Percentiles rank a stretch among this genome's conserved stretches.
These are phyloP conservation scores for Leucocoprinus leucothites DNA, from an alignment of 768 basidiomycete genomes.

Conservation along the genomic window DNA sequence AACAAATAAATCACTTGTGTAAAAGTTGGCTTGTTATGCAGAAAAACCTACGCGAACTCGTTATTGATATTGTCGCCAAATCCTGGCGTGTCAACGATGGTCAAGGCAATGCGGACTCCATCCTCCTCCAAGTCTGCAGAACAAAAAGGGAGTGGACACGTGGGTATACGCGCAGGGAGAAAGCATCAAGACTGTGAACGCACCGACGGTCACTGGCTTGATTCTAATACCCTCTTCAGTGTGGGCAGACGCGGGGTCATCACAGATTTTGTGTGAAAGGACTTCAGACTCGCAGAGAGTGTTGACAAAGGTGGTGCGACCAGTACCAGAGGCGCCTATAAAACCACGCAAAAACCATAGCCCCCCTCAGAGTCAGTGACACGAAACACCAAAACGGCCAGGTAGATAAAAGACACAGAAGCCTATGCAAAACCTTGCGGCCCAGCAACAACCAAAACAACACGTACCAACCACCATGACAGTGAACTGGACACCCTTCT, in stretches of 20 bases:
- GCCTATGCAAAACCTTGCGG: constrained; percentile 1
- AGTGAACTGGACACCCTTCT: constrained; percentile 98
- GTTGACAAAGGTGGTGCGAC: constrained; percentile 98
- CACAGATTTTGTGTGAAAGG: constrained; percentile 80
- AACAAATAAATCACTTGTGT: background rate
- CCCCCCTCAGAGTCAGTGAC: constrained; percentile 14
- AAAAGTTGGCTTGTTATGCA: background rate
- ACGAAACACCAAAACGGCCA: constrained; percentile 4
- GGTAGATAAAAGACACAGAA: background rate
- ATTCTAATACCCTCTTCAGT: constrained; percentile 93
- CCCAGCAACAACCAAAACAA: background rate
- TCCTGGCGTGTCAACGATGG: constrained; percentile 97
- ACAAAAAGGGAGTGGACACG: constrained; percentile 3
- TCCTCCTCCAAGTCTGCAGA: constrained; percentile 92
- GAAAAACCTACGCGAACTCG: constrained; percentile 81
- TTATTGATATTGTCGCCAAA: constrained; percentile 99
- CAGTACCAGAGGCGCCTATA: constrained; percentile 93
- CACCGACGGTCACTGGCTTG: constrained; percentile 92
- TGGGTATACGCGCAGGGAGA: background rate
- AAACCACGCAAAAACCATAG: constrained; percentile 17
- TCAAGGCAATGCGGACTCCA: constrained; percentile 95
- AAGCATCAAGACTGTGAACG: constrained; percentile 24
- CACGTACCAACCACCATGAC: constrained; percentile 94
- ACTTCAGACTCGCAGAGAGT: constrained; percentile 98
- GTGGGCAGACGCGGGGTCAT: constrained; percentile 86